phyloP scores from a whole-genome alignment of 306 rosid species.

The Citrullus amarus region DNA sequence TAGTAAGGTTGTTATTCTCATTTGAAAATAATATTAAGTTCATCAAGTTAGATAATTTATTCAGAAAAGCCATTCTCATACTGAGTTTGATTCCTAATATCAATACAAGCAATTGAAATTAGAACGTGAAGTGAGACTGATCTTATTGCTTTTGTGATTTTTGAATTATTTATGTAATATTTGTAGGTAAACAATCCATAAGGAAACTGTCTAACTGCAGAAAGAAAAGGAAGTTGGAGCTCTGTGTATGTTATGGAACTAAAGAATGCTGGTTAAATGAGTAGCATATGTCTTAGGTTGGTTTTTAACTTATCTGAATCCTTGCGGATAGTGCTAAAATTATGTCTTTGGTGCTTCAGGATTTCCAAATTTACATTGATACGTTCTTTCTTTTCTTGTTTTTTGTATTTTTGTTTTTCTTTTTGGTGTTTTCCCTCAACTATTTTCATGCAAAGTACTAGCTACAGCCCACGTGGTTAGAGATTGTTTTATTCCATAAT shows the following conservation, averaged over 20 bases:
- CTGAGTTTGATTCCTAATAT: neutral
- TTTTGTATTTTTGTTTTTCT: no score
- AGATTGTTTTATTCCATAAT: neutral
- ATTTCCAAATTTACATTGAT: neutral
- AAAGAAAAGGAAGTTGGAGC: neutral
- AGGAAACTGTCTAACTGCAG: neutral
- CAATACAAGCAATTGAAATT: neutral
- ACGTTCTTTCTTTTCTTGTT: neutral
- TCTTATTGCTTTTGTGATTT: neutral
- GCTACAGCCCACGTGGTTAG: neutral
- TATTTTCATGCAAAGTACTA: neutral
- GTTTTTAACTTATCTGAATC: neutral
- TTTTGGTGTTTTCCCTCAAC: neutral
- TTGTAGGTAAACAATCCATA: neutral
- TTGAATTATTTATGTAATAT: neutral
- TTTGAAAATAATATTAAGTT: neutral
- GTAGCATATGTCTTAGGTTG: neutral
- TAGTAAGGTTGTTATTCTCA: neutral
- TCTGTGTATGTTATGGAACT: neutral
- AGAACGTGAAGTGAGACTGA: neutral
- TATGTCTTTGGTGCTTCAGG: neutral
- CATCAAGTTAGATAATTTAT: neutral
- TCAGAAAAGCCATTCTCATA: neutral
- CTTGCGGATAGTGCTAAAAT: neutral
- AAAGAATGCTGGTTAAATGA: conserved; percentile 1